Percentiles rank a stretch among this genome's conserved stretches.
These are phyloP conservation scores for Castanea sativa DNA, from an alignment of 306 rosid genomes.

Conservation along the genomic window DNA sequence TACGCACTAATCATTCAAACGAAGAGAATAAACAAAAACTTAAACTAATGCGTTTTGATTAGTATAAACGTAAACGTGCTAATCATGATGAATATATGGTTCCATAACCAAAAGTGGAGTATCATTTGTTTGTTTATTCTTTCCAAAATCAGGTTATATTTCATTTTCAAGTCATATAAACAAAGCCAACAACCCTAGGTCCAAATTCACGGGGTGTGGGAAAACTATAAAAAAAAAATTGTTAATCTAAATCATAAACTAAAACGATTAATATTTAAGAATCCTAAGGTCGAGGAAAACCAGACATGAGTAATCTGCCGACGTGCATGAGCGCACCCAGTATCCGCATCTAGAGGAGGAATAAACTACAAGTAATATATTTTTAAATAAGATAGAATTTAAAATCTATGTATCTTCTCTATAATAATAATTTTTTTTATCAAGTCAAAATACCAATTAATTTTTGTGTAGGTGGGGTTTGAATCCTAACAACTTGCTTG, in stretches of 20 bases:
- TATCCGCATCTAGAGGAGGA: slow-evolving; percentile 18
- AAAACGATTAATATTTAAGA: background rate
- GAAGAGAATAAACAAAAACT: background rate
- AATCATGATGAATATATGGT: background rate
- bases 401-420: too few relatives aligned
- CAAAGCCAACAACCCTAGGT: background rate
- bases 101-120: background rate
- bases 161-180: background rate
- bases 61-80: background rate
- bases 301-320: slow-evolving; percentile 26
- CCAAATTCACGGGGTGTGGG: background rate
- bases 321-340: background rate
- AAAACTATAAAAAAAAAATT: background rate
- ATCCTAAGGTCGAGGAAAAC: slow-evolving; percentile 39
- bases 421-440: too few relatives aligned
- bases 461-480: too few relatives aligned
- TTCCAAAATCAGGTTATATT: background rate
- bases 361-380: slow-evolving; percentile 10
- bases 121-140: background rate
- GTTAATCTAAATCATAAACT: background rate
- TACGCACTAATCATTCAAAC: background rate
- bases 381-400: too few relatives aligned
- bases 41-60: background rate
- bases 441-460: too few relatives aligned
- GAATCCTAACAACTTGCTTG: too few relatives aligned